A percentile compares a stretch with the other conserved stretches of the same genome.
Evolutionary conservation across 352 stramenopile species (phyloP).

Genomic region (Pythium coloratum): DNA sequence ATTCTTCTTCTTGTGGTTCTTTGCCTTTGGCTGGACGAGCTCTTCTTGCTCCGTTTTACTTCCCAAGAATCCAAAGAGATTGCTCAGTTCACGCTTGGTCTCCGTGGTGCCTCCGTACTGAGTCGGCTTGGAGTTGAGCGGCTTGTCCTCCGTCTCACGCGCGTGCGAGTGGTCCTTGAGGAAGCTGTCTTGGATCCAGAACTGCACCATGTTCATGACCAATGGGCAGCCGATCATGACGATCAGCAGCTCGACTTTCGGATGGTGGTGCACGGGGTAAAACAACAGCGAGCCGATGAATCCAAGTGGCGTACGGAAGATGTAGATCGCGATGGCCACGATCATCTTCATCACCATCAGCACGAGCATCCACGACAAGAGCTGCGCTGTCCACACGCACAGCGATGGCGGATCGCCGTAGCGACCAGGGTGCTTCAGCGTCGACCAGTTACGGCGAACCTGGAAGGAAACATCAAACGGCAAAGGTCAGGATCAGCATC

Average conservation of each 20-base stretch:
- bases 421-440: conserved; percentile 56
- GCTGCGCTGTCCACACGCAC: conserved; percentile 59
- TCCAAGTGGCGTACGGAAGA: conserved; percentile 57
- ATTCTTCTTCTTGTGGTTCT: background rate
- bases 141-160: background rate
- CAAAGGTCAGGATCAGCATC: no score
- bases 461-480: conserved; percentile 17
- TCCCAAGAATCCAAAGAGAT: conserved; percentile 14
- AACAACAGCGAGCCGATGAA: conserved; percentile 68
- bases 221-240: conserved; percentile 86
- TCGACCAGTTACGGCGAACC: conserved; percentile 58
- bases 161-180: conserved; percentile 52
- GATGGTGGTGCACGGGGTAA: conserved; percentile 64
- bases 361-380: conserved; percentile 67
- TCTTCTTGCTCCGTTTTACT: background rate
- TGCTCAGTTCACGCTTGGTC: conserved; percentile 16
- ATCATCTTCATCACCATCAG: conserved; percentile 71
- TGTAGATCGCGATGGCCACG: conserved; percentile 57
- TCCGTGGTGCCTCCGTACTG: conserved; percentile 13
- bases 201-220: conserved; percentile 87
- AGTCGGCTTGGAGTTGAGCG: conserved; percentile 7
- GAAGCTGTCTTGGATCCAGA: conserved; percentile 86
- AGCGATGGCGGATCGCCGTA: conserved; percentile 72
- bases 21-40: background rate
- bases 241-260: conserved; percentile 77